These are phyloP conservation scores for Fusarium burgessii DNA, from an alignment of 2,329 filamentous ascomycete genomes.

Conservation along the genomic window DNA sequence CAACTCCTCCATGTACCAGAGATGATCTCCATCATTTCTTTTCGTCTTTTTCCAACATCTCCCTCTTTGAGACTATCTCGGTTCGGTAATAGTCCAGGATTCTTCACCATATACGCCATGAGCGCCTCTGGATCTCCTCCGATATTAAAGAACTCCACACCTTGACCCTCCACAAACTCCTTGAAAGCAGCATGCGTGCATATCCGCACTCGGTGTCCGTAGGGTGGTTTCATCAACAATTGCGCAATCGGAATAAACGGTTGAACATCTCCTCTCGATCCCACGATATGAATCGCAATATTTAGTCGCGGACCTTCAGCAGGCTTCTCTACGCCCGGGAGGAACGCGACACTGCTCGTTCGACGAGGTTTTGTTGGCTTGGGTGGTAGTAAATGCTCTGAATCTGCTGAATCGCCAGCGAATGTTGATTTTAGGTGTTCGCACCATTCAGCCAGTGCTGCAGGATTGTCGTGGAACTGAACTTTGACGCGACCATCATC, in stretches of 20 bases:
- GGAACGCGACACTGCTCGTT: conserved; percentile 37
- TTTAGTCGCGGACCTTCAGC: conserved; percentile 43
- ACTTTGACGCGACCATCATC: conserved; percentile 50
- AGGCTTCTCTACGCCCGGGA: conserved; percentile 34
- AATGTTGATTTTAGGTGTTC: conserved; percentile 36
- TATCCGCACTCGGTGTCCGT: conserved; percentile 67
- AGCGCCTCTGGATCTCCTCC: conserved; percentile 66
- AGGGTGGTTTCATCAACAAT: conserved; percentile 49
- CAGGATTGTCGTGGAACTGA: conserved; percentile 48
- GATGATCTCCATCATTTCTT: conserved; percentile 55
- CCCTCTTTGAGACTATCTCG: conserved; percentile 52
- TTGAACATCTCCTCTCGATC: conserved; percentile 56
- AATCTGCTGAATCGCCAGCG: conserved; percentile 6
- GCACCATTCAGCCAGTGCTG: conserved; percentile 46
- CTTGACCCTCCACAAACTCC: conserved; percentile 63
- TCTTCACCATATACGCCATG: conserved; percentile 58
- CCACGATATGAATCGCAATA: conserved; percentile 52
- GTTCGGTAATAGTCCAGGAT: conserved; percentile 54
- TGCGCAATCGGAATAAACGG: conserved; percentile 70
- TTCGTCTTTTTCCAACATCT: conserved; percentile 52
- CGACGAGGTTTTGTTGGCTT: conserved; percentile 32
- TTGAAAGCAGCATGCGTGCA: conserved; percentile 68
- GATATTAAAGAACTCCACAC: conserved; percentile 68
- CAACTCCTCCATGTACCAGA: conserved; percentile 53
- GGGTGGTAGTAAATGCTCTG: conserved; percentile 18